Evolutionary conservation across 2,329 filamentous ascomycete species (phyloP).

Genomic region (Fusarium scirpi): DNA sequence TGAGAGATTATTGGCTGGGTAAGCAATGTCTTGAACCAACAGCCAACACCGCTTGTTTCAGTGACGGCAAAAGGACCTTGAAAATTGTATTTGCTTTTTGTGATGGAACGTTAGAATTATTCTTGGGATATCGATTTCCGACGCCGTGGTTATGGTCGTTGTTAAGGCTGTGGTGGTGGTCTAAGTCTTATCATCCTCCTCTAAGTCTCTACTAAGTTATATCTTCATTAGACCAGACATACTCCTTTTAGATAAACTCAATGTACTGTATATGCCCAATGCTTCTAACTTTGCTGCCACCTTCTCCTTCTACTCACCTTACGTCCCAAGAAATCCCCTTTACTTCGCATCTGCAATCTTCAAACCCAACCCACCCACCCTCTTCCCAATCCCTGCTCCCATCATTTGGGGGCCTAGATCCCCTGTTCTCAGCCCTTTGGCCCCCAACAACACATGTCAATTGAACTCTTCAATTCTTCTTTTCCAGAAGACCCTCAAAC

Average conservation of each 20-base stretch:
- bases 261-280: neutral
- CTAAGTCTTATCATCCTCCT: neutral
- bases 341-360: neutral
- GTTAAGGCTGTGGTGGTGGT: neutral
- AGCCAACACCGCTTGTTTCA: slow-evolving; percentile 32
- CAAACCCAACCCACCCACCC: neutral
- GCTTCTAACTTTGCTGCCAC: no score
- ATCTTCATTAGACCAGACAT: neutral
- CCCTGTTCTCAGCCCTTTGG: neutral
- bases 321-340: neutral
- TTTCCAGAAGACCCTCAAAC: neutral
- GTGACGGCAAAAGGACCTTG: slow-evolving; percentile 28
- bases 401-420: slow-evolving; percentile 18
- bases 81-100: slow-evolving; percentile 13
- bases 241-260: neutral
- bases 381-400: slow-evolving; percentile 1
- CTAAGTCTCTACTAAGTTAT: neutral
- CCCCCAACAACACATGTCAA: neutral
- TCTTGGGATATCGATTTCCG: neutral
- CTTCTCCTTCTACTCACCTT: neutral
- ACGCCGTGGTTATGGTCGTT: neutral
- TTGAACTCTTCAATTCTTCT: neutral
- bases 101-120: neutral
- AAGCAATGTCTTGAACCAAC: slow-evolving; percentile 6
- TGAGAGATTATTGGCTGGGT: neutral